Evolutionary conservation across 2,329 filamentous ascomycete genomes (phyloP).

Genomic region (Xylaria sp.): DNA sequence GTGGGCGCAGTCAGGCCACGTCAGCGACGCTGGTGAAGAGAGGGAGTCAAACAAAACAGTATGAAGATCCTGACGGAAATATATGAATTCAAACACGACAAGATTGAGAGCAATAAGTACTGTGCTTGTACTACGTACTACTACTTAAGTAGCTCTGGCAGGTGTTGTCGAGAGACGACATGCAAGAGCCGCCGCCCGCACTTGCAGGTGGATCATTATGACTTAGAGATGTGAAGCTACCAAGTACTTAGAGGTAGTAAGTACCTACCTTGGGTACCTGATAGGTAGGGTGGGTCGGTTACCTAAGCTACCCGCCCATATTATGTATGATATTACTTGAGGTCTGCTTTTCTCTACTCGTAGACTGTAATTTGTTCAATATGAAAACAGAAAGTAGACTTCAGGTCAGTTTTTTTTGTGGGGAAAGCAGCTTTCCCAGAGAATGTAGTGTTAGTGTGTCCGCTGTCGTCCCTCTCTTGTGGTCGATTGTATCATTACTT

Average conservation of each 20-base stretch:
- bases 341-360: background rate
- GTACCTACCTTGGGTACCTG: background rate
- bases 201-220: conserved; percentile 4
- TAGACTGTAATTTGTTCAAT: background rate
- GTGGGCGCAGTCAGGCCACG: conserved; percentile 17
- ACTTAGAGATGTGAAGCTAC: no score
- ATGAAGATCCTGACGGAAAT: conserved; percentile 5
- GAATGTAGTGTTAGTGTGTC: background rate
- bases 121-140: background rate
- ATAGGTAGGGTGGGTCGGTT: background rate
- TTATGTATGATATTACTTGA: background rate
- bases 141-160: background rate
- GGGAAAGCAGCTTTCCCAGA: background rate
- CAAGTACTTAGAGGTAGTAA: no score
- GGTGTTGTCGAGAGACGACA: background rate
- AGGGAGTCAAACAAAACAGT: conserved; percentile 6
- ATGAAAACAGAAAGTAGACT: no score
- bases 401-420: background rate
- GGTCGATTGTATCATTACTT: no score
- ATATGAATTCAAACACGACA: background rate
- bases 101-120: background rate
- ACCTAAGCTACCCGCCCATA: background rate
- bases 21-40: conserved; percentile 21
- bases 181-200: conserved; percentile 14
- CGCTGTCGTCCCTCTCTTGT: background rate